Conservation (phyloP, 345 rosid species). For the Barbarea vulgaris region DNA sequence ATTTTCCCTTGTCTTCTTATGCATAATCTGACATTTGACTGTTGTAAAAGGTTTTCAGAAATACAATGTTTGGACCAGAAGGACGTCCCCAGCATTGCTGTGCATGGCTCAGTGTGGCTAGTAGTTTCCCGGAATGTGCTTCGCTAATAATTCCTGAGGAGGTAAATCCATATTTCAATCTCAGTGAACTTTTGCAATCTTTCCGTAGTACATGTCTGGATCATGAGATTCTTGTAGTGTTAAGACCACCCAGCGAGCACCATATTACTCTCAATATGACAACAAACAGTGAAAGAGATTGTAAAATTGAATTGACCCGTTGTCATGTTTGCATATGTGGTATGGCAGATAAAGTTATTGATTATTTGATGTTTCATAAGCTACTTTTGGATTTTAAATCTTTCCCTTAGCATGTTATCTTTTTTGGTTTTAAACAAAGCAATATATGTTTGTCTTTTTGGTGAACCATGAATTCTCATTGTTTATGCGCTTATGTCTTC, state of each 20-base stretch:
- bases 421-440: not conserved
- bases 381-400: conserved; percentile 9
- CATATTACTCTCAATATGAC: conserved; percentile 12
- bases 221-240: conserved; percentile 25
- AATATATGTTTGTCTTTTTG: not conserved
- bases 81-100: conserved; percentile 99
- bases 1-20: conserved; percentile 22
- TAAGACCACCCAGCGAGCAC: conserved; percentile 19
- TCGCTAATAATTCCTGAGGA: conserved; percentile 94
- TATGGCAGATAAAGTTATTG: conserved; percentile 9
- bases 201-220: not conserved
- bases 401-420: not conserved
- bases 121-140: conserved; percentile 98
- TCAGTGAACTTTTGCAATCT: not conserved
- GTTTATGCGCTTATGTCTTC: no score
- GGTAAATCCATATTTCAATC: conserved; percentile 49
- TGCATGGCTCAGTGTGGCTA: conserved; percentile 99
- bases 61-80: conserved; percentile 99
- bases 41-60: conserved; percentile 78
- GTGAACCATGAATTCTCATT: conserved; percentile 14
- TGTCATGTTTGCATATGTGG: conserved; percentile 9
- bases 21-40: conserved; percentile 36
- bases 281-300: not conserved
- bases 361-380: conserved; percentile 6
- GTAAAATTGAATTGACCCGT: not conserved